Percentiles rank a stretch among this genome's conserved stretches.
These are phyloP conservation scores for Claviceps paspali DNA, from an alignment of 2,329 filamentous ascomycete species.

Conservation along the genomic window DNA sequence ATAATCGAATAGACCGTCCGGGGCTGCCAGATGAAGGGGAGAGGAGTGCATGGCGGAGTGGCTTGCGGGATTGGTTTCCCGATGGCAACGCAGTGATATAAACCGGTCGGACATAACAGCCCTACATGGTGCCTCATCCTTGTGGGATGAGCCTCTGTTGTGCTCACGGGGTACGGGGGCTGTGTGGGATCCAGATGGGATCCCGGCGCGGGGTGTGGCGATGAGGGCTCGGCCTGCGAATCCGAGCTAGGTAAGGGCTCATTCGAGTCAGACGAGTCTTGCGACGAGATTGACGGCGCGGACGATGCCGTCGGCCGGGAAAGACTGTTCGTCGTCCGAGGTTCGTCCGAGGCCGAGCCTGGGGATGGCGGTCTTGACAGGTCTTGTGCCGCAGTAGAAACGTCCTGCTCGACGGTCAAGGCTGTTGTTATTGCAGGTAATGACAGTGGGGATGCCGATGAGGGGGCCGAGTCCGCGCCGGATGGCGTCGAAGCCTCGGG, in stretches of 20 bases:
- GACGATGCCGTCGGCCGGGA: too few relatives aligned
- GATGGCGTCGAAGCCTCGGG: background rate
- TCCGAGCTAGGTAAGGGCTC: too few relatives aligned
- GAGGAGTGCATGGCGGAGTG: too few relatives aligned
- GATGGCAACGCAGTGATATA: too few relatives aligned
- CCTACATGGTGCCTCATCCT: too few relatives aligned
- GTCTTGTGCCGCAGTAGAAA: background rate
- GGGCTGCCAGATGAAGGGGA: slow-evolving; percentile 12
- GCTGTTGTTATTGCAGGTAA: background rate
- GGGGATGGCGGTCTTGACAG: background rate
- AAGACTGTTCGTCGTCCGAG: background rate
- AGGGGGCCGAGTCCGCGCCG: background rate
- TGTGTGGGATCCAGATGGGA: too few relatives aligned
- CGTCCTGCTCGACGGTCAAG: background rate
- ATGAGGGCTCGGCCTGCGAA: too few relatives aligned
- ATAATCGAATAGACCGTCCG: slow-evolving; percentile 28
- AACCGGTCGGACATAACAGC: background rate
- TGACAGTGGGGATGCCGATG: background rate
- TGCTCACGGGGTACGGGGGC: too few relatives aligned
- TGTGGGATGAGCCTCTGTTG: too few relatives aligned
- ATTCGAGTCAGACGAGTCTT: background rate
- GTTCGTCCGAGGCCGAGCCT: background rate
- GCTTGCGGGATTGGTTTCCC: too few relatives aligned
- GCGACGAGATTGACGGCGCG: background rate
- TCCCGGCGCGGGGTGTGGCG: too few relatives aligned